These are phyloP conservation scores for Oryza glaberrima DNA, from an alignment of 176 grass and related monocot genomes.

Conservation along the genomic window DNA sequence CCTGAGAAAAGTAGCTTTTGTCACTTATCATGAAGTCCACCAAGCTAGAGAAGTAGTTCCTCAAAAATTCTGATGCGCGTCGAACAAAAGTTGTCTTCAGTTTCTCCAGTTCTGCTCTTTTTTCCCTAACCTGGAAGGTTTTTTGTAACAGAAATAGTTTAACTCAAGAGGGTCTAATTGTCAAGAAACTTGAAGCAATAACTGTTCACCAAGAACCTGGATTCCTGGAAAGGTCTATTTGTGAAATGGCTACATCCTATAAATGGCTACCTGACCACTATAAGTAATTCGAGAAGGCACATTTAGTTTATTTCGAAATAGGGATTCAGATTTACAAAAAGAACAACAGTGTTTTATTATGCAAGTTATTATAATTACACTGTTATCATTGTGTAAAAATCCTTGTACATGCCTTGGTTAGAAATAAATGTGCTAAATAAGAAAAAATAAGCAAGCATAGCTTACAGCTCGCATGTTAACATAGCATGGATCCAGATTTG, in stretches of 20 bases:
- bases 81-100: conserved; percentile 85
- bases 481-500: conserved; percentile 94
- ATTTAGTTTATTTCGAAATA: conserved; percentile 7
- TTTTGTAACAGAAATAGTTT: neutral
- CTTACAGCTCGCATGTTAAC: conserved; percentile 85
- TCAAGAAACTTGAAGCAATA: conserved; percentile 27
- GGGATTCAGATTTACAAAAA: neutral
- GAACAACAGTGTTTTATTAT: neutral
- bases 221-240: neutral
- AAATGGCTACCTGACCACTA: neutral
- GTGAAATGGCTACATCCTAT: conserved; percentile 3
- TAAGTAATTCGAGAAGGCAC: neutral
- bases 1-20: conserved; percentile 99
- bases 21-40: conserved; percentile 99
- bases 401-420: neutral
- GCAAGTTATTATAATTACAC: conserved; percentile 20
- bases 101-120: conserved; percentile 79
- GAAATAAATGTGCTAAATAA: conserved; percentile 27
- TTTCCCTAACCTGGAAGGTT: conserved; percentile 73
- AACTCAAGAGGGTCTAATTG: neutral
- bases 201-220: neutral
- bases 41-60: conserved; percentile 94
- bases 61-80: conserved; percentile 90
- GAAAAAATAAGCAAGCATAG: conserved; percentile 29
- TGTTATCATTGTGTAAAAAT: conserved; percentile 34